Evolutionary conservation across 345 rosid species (phyloP), one percentile per base, ranked within the genome.

Genomic region (Syzygium jambos): DNA sequence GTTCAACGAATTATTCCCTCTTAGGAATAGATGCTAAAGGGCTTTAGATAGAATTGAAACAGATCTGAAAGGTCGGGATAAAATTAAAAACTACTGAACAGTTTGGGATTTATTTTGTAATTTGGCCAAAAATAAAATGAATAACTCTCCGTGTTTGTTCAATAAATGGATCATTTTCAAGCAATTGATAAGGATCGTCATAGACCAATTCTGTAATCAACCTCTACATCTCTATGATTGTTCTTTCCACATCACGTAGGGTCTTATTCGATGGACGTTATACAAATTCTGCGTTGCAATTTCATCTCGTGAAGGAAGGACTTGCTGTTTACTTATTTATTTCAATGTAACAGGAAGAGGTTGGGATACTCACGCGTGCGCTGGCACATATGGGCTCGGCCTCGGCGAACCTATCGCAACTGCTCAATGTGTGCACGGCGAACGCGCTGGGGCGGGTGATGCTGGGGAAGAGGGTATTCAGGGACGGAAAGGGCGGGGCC

Each of bases 401-500:
- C 6, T 85, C 90, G 1, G 98, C 92, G 78, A 92, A 93, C 85
- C 84, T 97, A 61, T 96, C 95, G 0, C 98, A 92, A 25, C 30
- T 95, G 83, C 92, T 96, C 15, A 95, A 91, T 88, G 85, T 95
- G 86, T 96, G 99, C 91, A 90, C 95, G 3, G 87, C 91, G 41
- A 97, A 96, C 82, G 95, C 97, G 1, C 91, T 97, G 4, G 97
- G 96, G 78, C 90, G 95, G 85, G 98, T 95, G 90, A 93, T 96
- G 96, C 80, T 96, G 49, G 99, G 99, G 30, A 87, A 92, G 85
- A 87, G 96, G 87, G 89, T 96, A 43, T 95, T 97, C 84, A 93
- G 96, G 1, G 94, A 94, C 87, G 93, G 94, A 0, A 90, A 86
- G 41, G 93, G 93, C 6, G 89, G 87, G 1, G 90, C 88, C 1